Evolutionary conservation across 2,329 filamentous ascomycete genomes (phyloP).

Genomic region (Phialemonium atrogriseum): DNA sequence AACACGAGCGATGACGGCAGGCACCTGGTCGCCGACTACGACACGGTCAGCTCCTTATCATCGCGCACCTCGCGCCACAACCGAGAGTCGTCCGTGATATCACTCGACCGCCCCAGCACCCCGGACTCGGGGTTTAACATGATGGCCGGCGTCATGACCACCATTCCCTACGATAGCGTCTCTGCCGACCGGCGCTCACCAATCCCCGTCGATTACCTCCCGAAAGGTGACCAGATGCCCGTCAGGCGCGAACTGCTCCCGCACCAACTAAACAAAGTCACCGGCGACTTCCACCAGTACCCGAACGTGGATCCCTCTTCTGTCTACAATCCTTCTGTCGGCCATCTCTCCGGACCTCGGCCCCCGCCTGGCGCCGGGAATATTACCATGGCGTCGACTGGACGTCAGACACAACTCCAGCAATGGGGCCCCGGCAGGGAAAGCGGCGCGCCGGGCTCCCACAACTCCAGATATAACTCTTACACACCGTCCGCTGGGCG

Average conservation of each 20-base stretch:
- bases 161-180: slow-evolving; percentile 76
- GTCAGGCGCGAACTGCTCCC: slow-evolving; percentile 65
- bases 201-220: slow-evolving; percentile 64
- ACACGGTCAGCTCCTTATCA: slow-evolving; percentile 51
- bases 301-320: slow-evolving; percentile 57
- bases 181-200: slow-evolving; percentile 59
- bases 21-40: slow-evolving; percentile 47
- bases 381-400: slow-evolving; percentile 63
- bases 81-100: slow-evolving; percentile 63
- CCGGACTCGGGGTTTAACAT: slow-evolving; percentile 61
- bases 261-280: slow-evolving; percentile 73
- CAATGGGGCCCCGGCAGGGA: slow-evolving; percentile 63
- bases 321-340: slow-evolving; percentile 36
- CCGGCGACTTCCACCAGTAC: slow-evolving; percentile 82
- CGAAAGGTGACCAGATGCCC: slow-evolving; percentile 55
- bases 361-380: slow-evolving; percentile 48
- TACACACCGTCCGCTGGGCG: slow-evolving; percentile 50
- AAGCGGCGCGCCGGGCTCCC: slow-evolving; percentile 40
- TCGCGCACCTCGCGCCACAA: slow-evolving; percentile 70
- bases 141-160: slow-evolving; percentile 75
- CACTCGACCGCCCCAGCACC: slow-evolving; percentile 58
- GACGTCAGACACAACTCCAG: slow-evolving; percentile 66
- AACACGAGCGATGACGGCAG: slow-evolving; percentile 51
- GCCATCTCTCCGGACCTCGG: slow-evolving; percentile 52
- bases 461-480: slow-evolving; percentile 56